These are phyloP conservation scores for Russula olivacea DNA, from an alignment of 768 basidiomycete species.

Conservation along the genomic window DNA sequence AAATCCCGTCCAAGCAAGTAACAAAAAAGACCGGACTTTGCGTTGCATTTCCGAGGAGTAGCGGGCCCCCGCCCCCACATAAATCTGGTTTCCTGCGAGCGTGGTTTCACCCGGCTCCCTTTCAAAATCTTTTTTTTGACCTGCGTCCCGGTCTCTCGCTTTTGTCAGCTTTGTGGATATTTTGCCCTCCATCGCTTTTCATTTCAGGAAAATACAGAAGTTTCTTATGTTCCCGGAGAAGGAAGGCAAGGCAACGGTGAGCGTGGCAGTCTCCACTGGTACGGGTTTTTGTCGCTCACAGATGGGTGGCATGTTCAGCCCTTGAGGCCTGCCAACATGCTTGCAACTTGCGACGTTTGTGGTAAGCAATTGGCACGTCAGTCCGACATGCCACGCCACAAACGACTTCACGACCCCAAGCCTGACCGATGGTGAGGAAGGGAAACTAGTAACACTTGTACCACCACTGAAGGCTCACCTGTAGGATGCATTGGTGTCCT, in stretches of 20 bases:
- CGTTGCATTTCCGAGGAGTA: slow-evolving; percentile 6
- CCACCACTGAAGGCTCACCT: background rate
- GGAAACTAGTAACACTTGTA: background rate
- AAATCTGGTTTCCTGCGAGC: background rate
- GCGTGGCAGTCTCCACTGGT: background rate
- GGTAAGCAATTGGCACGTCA: slow-evolving; percentile 23
- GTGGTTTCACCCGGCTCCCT: background rate
- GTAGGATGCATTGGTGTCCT: slow-evolving; percentile 22
- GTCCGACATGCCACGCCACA: slow-evolving; percentile 27
- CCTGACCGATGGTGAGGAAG: slow-evolving; percentile 20
- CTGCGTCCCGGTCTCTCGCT: background rate
- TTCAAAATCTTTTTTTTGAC: background rate
- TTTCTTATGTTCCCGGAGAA: background rate
- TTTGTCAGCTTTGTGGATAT: background rate
- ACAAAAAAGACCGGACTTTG: background rate
- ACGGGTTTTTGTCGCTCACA: background rate
- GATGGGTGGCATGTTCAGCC: background rate
- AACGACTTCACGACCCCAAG: slow-evolving; percentile 23
- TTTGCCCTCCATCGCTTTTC: background rate
- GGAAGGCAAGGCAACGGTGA: background rate
- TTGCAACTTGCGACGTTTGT: slow-evolving; percentile 22
- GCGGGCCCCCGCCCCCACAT: slow-evolving; percentile 3
- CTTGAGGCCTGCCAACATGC: slow-evolving; percentile 2
- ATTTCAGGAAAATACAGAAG: background rate
- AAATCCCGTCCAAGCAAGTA: background rate